Conservation (phyloP, 2,329 filamentous ascomycete species). For the Colletotrichum agaves region DNA sequence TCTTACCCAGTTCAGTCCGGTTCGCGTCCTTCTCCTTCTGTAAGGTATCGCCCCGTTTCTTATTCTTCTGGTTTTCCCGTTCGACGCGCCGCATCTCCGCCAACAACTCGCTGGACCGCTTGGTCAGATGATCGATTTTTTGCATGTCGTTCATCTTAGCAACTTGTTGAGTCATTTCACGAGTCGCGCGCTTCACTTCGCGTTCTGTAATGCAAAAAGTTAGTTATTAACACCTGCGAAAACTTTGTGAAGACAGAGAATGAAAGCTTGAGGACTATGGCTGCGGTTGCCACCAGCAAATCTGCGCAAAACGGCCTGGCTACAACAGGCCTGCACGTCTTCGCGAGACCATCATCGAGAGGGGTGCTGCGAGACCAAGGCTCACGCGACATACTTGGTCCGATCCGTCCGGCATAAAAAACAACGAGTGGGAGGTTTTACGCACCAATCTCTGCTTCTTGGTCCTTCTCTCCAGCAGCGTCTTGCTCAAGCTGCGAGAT, state of each 20-base stretch:
- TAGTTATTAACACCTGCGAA: slow-evolving; percentile 31
- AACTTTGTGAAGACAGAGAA: slow-evolving; percentile 15
- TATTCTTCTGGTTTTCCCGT: slow-evolving; percentile 93
- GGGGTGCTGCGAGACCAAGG: slow-evolving; percentile 14
- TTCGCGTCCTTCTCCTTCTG: slow-evolving; percentile 97
- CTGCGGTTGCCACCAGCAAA: neutral
- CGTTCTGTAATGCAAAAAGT: slow-evolving; percentile 71
- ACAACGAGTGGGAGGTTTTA: slow-evolving; percentile 29
- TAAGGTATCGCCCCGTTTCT: slow-evolving; percentile 91
- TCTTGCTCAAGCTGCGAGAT: slow-evolving; percentile 96
- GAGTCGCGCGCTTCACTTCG: slow-evolving; percentile 92
- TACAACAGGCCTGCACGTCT: neutral
- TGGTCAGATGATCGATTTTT: slow-evolving; percentile 90
- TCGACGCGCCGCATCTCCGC: slow-evolving; percentile 96
- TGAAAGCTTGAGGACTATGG: neutral
- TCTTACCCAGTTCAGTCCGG: slow-evolving; percentile 89
- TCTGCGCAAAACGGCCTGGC: neutral
- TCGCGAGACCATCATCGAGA: neutral
- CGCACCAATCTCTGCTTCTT: slow-evolving; percentile 93
- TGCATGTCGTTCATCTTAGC: slow-evolving; percentile 92
- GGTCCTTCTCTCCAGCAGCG: slow-evolving; percentile 91
- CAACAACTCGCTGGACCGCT: slow-evolving; percentile 89
- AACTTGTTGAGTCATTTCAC: slow-evolving; percentile 88
- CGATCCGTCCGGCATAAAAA: slow-evolving; percentile 24
- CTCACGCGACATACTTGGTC: slow-evolving; percentile 35